Evolutionary conservation across 2,329 filamentous ascomycete species (phyloP).

Genomic region (Claviceps citrina): DNA sequence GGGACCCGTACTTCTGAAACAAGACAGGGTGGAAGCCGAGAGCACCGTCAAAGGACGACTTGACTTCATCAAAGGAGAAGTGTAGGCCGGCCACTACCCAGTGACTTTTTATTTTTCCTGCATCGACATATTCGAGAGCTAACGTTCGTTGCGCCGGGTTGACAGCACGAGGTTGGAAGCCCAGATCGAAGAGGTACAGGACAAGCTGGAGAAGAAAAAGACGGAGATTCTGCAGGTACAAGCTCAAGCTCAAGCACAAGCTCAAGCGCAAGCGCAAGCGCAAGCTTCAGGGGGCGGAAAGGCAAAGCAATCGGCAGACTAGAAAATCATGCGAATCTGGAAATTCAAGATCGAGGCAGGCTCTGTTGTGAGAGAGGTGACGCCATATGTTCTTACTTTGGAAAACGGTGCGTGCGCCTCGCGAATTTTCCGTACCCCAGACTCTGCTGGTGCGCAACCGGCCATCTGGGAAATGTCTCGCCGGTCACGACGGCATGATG

Average conservation of each 20-base stretch:
- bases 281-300: constrained; percentile 16
- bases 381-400: neutral
- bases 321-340: neutral
- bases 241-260: constrained; percentile 28
- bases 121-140: constrained; percentile 2
- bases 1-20: constrained; percentile 83
- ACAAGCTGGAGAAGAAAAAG: constrained; percentile 43
- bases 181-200: constrained; percentile 40
- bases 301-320: constrained; percentile 14
- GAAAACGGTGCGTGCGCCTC: neutral
- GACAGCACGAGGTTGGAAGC: constrained; percentile 27
- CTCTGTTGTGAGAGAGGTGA: neutral
- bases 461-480: too few relatives aligned
- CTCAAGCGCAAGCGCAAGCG: constrained; percentile 34
- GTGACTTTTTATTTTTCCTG: neutral
- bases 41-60: constrained; percentile 81
- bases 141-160: constrained; percentile 6
- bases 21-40: constrained; percentile 79
- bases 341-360: neutral
- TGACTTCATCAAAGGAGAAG: constrained; percentile 86
- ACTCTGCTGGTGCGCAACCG: too few relatives aligned
- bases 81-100: constrained; percentile 43
- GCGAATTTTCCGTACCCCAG: too few relatives aligned
- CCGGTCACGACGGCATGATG: too few relatives aligned
- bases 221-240: constrained; percentile 43